phyloP scores from a whole-genome alignment of 2,329 filamentous ascomycete species.

The Claviceps arundinis region DNA sequence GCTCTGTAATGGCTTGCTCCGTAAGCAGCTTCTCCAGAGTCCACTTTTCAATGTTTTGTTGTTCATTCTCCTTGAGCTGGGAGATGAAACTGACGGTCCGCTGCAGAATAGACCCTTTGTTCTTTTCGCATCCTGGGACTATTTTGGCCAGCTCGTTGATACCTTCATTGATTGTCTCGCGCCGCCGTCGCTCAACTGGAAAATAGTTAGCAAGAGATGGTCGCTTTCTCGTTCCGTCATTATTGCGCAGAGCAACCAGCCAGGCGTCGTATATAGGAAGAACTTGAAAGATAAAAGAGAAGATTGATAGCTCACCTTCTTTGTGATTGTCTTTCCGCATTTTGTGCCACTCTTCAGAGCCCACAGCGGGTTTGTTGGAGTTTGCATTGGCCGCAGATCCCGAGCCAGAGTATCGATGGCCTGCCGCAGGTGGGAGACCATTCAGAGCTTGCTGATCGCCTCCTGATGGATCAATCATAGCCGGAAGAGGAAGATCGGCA shows the following conservation, averaged over 20 bases:
- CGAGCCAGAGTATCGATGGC: conserved; percentile 21
- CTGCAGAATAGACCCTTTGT: conserved; percentile 92
- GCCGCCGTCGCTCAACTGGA: conserved; percentile 82
- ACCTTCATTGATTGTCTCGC: conserved; percentile 97
- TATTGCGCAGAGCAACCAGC: no score
- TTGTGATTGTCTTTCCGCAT: conserved; percentile 97
- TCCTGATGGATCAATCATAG: conserved; percentile 13
- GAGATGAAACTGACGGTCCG: conserved; percentile 89
- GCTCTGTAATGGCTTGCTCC: conserved; percentile 78
- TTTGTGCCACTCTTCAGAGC: conserved; percentile 96
- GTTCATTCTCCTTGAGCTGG: conserved; percentile 87
- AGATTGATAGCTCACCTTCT: conserved; percentile 53
- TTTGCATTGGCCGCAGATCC: conserved; percentile 43
- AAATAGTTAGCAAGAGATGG: conserved; percentile 11
- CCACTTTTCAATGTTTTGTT: conserved; percentile 90
- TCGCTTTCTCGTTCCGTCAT: no score
- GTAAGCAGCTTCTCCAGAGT: conserved; percentile 81
- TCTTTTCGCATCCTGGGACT: conserved; percentile 95
- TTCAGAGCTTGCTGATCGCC: conserved; percentile 22
- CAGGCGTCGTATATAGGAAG: no score
- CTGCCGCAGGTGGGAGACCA: conserved; percentile 21
- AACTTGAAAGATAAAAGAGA: no score
- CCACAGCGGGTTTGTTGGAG: conserved; percentile 53
- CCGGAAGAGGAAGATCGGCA: conserved; percentile 19
- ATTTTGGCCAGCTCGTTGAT: conserved; percentile 98